phyloP scores from a whole-genome alignment of 306 rosid genomes.

The Vigna unguiculata region DNA sequence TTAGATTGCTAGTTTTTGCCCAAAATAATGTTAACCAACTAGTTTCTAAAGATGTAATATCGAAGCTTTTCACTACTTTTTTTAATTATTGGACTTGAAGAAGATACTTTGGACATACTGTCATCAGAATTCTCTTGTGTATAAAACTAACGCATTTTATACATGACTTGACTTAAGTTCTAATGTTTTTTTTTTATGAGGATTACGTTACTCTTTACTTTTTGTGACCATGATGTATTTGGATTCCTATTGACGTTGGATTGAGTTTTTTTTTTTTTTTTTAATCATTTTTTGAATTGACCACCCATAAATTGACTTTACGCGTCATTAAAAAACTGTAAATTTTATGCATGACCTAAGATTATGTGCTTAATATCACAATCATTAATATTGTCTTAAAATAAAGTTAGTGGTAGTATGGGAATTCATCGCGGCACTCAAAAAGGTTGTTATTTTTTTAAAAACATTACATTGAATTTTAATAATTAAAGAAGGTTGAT shows the following conservation, averaged over 20 bases:
- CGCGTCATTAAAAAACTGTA: neutral
- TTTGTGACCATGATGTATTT: neutral
- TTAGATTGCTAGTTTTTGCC: too few species aligned
- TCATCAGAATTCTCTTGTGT: neutral
- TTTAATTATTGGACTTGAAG: neutral
- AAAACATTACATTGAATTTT: neutral
- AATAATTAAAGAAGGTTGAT: neutral
- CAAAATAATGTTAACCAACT: too few species aligned
- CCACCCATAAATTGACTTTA: neutral
- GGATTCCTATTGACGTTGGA: neutral
- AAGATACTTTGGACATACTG: neutral
- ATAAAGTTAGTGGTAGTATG: neutral
- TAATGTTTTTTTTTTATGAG: neutral
- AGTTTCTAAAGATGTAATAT: neutral
- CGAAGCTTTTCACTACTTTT: neutral
- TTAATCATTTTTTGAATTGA: neutral
- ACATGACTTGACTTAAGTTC: neutral
- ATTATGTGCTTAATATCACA: neutral
- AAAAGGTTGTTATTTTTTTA: neutral
- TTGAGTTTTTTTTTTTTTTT: neutral
- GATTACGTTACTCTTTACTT: neutral
- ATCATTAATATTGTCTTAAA: neutral
- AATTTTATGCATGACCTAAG: neutral
- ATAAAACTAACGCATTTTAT: conserved; percentile 5
- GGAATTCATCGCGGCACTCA: neutral